These are phyloP conservation scores for Lepidium sativum DNA, from an alignment of 345 rosid genomes.

Conservation along the genomic window DNA sequence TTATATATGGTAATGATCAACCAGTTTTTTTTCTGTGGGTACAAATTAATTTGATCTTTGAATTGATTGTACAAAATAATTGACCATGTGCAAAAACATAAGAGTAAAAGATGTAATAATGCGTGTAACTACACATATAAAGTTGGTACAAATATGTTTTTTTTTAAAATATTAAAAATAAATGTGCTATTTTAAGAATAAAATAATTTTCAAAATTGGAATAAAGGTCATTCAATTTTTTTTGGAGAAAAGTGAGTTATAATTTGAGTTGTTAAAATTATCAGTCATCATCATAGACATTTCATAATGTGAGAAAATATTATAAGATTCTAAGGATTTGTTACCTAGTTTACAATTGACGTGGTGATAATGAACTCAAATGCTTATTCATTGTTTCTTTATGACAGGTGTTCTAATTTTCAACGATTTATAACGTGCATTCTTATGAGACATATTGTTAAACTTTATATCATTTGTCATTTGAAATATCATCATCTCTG, in stretches of 20 bases:
- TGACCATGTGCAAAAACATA: not conserved
- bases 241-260: not conserved
- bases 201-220: too few relatives aligned
- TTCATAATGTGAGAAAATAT: not conserved
- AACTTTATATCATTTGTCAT: not conserved
- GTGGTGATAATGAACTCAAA: not conserved
- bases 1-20: not conserved
- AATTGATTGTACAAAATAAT: not conserved
- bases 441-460: not conserved
- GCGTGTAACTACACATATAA: not conserved
- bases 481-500: not conserved
- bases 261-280: not conserved
- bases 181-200: too few relatives aligned
- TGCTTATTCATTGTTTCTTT: not conserved
- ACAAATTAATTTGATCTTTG: not conserved
- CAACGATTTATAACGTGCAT: not conserved
- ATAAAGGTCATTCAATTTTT: not conserved
- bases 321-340: slow-evolving; percentile 2
- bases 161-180: not conserved
- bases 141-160: not conserved
- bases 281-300: not conserved
- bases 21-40: not conserved
- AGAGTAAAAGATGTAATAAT: not conserved
- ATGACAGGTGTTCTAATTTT: not conserved
- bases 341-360: slow-evolving; percentile 6